Conservation (phyloP, 305 asterid genomes). For the Petunia hybrid region DNA sequence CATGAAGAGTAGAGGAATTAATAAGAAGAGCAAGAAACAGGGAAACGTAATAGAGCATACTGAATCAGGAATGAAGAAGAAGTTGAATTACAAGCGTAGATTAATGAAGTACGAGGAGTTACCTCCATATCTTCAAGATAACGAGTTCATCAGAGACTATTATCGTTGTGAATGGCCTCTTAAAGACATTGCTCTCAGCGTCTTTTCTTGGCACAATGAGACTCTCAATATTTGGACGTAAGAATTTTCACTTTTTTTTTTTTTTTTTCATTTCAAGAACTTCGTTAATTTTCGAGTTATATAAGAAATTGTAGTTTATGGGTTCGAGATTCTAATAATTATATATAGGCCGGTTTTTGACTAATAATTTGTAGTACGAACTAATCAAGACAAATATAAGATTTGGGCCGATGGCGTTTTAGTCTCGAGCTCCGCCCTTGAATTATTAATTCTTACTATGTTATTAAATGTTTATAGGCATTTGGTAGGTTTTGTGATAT, state of each 20-base stretch:
- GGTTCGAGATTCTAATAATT: no score
- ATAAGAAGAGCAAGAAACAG: neutral
- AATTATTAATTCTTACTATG: no score
- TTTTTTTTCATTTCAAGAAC: neutral
- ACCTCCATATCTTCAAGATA: slow-evolving; percentile 83
- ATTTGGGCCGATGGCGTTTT: no score
- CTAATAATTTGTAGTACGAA: no score
- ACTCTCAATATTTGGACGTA: slow-evolving; percentile 91
- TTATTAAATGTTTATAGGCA: slow-evolving; percentile 49
- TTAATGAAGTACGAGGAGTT: slow-evolving; percentile 69
- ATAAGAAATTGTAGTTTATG: neutral
- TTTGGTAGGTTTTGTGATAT: slow-evolving; percentile 69
- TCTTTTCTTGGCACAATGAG: slow-evolving; percentile 84
- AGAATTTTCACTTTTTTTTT: slow-evolving; percentile 26
- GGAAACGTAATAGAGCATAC: neutral
- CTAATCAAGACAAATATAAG: no score
- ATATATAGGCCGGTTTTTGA: no score
- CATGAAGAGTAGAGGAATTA: neutral
- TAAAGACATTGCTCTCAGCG: slow-evolving; percentile 64
- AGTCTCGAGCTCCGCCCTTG: no score
- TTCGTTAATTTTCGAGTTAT: neutral
- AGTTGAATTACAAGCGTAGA: slow-evolving; percentile 5
- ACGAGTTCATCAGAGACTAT: slow-evolving; percentile 72
- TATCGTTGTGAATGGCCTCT: slow-evolving; percentile 89
- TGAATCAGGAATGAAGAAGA: neutral